Conservation (phyloP, 2,329 filamentous ascomycete species). For the Cordyceps cateniannulata region DNA sequence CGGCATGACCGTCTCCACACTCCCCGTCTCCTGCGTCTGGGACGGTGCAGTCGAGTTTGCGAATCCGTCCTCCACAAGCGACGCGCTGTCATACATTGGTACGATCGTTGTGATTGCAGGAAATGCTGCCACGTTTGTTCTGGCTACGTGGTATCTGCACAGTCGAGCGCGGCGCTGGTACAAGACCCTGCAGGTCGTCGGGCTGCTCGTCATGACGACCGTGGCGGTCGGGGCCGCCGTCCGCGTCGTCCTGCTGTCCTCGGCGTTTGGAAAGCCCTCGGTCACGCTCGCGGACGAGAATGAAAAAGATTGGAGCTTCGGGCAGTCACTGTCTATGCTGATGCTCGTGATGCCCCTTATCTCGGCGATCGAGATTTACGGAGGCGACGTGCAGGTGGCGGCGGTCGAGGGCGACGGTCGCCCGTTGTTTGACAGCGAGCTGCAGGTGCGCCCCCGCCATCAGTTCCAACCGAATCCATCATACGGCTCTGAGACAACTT, state of each 20-base stretch:
- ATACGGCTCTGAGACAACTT: slow-evolving; percentile 31
- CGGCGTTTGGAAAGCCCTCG: slow-evolving; percentile 52
- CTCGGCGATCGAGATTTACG: slow-evolving; percentile 51
- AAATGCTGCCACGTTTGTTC: slow-evolving; percentile 50
- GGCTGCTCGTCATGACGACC: slow-evolving; percentile 48
- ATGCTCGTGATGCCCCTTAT: slow-evolving; percentile 55
- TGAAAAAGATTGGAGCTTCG: slow-evolving; percentile 57
- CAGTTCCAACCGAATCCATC: slow-evolving; percentile 41
- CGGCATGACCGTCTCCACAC: slow-evolving; percentile 41
- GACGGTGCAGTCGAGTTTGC: slow-evolving; percentile 26
- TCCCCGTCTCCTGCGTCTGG: slow-evolving; percentile 59
- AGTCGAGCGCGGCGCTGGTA: slow-evolving; percentile 47
- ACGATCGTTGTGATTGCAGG: slow-evolving; percentile 56
- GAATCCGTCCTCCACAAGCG: slow-evolving; percentile 29
- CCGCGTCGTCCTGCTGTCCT: slow-evolving; percentile 49
- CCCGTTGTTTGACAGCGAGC: slow-evolving; percentile 35
- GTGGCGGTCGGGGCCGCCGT: slow-evolving; percentile 53
- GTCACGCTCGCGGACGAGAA: slow-evolving; percentile 43
- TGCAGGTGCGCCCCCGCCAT: slow-evolving; percentile 24
- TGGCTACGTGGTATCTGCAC: slow-evolving; percentile 61
- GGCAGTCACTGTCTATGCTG: slow-evolving; percentile 53
- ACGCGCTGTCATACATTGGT: slow-evolving; percentile 43
- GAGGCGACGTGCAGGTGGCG: slow-evolving; percentile 41
- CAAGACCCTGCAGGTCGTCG: slow-evolving; percentile 44
- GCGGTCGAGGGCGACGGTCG: slow-evolving; percentile 33